Evolutionary conservation across 768 basidiomycete species (phyloP).

Genomic region (Pisolithus orientalis): DNA sequence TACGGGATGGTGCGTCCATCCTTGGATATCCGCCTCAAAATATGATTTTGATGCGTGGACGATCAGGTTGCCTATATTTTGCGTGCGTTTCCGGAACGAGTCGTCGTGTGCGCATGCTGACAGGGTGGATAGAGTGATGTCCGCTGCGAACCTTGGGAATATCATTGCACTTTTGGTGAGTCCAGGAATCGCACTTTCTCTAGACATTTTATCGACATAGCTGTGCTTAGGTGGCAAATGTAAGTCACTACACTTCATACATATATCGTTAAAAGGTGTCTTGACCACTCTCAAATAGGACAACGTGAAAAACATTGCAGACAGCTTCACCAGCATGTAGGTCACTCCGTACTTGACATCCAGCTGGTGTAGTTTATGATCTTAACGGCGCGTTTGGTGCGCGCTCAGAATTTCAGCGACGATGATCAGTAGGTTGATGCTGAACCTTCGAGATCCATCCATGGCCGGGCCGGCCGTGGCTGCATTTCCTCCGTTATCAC

Average conservation of each 20-base stretch:
- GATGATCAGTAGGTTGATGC: conserved; percentile 2
- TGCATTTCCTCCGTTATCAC: not conserved
- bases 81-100: conserved; percentile 3
- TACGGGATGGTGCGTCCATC: conserved; percentile 9
- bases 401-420: not conserved
- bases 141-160: conserved; percentile 4
- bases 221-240: not conserved
- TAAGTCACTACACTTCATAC: conserved; percentile 1
- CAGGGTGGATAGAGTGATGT: conserved; percentile 7
- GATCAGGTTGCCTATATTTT: conserved; percentile 13
- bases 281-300: not conserved
- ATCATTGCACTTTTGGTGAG: conserved; percentile 10
- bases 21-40: not conserved
- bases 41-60: not conserved
- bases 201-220: not conserved
- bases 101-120: not conserved
- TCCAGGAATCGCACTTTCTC: too few species aligned
- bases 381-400: not conserved
- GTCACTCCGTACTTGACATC: not conserved
- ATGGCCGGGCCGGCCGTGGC: not conserved
- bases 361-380: not conserved
- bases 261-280: too few species aligned
- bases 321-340: not conserved
- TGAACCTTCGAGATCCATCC: conserved; percentile 4
- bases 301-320: not conserved